These are phyloP conservation scores for Novymonas esmeraldas DNA, from an alignment of 208 protist species.

Conservation along the genomic window DNA sequence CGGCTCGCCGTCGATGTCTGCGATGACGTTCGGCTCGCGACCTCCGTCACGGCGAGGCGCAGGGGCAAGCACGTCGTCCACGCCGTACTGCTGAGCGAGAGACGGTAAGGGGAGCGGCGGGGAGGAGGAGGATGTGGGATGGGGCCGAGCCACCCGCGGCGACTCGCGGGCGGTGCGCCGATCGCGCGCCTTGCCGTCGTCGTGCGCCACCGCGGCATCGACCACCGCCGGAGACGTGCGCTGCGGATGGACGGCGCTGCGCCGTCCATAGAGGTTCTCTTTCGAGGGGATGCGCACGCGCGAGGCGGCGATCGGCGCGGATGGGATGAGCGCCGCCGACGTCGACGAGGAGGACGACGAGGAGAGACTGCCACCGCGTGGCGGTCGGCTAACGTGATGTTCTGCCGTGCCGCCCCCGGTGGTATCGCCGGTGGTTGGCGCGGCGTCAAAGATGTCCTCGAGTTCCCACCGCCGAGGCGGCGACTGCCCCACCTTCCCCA, in stretches of 20 bases:
- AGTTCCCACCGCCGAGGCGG: slow-evolving; percentile 5
- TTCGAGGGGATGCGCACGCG: slow-evolving; percentile 27
- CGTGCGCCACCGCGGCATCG: neutral
- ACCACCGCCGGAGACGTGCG: neutral
- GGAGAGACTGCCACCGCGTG: neutral
- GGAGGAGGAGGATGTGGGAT: neutral
- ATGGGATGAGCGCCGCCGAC: neutral
- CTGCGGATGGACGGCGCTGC: slow-evolving; percentile 1
- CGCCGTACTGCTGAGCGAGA: slow-evolving; percentile 20
- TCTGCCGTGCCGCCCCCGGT: neutral
- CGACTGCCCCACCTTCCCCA: neutral
- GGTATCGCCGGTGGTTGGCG: neutral
- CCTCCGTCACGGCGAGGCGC: neutral
- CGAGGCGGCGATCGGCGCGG: neutral
- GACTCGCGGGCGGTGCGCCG: neutral
- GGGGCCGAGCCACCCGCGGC: too few species aligned
- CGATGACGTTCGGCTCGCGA: slow-evolving; percentile 1
- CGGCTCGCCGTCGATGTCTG: slow-evolving; percentile 7
- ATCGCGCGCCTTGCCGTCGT: neutral
- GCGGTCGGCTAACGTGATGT: neutral
- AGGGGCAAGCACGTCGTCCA: neutral
- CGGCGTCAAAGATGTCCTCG: slow-evolving; percentile 27
- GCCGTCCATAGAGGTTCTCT: slow-evolving; percentile 18
- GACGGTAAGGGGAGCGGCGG: neutral
- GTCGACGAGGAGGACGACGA: slow-evolving; percentile 5